Evolutionary conservation across 2,329 filamentous ascomycete genomes (phyloP).

Genomic region (Bipolaris oryzae): DNA sequence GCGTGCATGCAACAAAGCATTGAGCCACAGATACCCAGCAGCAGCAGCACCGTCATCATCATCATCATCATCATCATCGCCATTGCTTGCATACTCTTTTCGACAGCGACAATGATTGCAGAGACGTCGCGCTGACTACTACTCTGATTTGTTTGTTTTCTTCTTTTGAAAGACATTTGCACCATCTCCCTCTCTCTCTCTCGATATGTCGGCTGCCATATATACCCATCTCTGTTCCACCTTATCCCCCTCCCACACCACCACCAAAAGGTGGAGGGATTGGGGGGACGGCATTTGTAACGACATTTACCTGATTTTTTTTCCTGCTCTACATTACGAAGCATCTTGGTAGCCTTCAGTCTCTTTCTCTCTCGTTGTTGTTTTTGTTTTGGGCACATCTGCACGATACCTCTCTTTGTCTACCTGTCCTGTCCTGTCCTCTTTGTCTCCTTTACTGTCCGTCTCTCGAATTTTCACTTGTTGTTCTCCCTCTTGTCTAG

Average conservation of each 20-base stretch:
- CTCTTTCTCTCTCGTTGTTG: neutral
- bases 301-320: conserved; percentile 2
- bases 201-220: neutral
- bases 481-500: no score
- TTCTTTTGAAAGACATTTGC: neutral
- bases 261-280: neutral
- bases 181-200: neutral
- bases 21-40: neutral
- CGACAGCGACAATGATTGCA: neutral
- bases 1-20: conserved; percentile 26
- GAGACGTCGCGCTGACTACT: neutral
- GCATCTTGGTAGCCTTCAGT: neutral
- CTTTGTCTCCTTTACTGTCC: neutral
- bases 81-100: neutral
- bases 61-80: neutral
- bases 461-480: no score
- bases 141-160: neutral
- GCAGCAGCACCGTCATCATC: conserved; percentile 7
- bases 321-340: neutral
- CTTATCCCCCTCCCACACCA: neutral
- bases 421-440: no score
- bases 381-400: neutral
- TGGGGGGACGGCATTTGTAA: conserved; percentile 6
- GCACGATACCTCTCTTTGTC: neutral
- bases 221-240: conserved; percentile 8